These are phyloP conservation scores for Apiosordaria backusii DNA, from an alignment of 495 filamentous ascomycete species.

Conservation along the genomic window DNA sequence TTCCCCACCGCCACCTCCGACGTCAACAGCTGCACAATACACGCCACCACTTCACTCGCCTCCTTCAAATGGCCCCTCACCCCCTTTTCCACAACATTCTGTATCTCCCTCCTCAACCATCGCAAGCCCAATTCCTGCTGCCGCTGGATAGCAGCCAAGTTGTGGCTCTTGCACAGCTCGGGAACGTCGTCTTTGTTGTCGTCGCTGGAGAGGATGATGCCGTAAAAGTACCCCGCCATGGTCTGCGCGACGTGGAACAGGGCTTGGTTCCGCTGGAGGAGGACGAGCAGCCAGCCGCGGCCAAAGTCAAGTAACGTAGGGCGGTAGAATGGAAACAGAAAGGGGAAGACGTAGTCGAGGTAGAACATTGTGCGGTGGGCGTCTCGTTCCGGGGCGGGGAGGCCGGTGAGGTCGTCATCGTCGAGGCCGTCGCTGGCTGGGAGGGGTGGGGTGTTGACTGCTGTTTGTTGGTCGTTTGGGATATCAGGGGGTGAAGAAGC, in stretches of 20 bases:
- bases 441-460: too few species aligned
- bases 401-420: background rate
- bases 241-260: constrained; percentile 46
- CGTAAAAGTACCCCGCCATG: constrained; percentile 49
- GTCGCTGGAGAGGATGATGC: constrained; percentile 26
- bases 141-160: constrained; percentile 34
- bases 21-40: constrained; percentile 52
- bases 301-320: constrained; percentile 47
- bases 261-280: constrained; percentile 48
- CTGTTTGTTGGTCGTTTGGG: background rate
- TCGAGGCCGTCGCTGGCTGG: background rate
- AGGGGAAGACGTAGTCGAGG: constrained; percentile 51
- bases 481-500: background rate
- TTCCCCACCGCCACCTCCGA: constrained; percentile 46
- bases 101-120: constrained; percentile 42
- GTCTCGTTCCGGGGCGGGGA: constrained; percentile 19
- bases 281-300: constrained; percentile 50
- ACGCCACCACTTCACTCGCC: constrained; percentile 43
- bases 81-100: constrained; percentile 35
- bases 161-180: constrained; percentile 27
- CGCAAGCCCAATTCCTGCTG: constrained; percentile 41
- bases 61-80: constrained; percentile 29
- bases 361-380: constrained; percentile 44
- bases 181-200: constrained; percentile 17
- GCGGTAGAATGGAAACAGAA: constrained; percentile 54